phyloP scores from a whole-genome alignment of 257 asterid genomes.

The Solanum arcanum region DNA sequence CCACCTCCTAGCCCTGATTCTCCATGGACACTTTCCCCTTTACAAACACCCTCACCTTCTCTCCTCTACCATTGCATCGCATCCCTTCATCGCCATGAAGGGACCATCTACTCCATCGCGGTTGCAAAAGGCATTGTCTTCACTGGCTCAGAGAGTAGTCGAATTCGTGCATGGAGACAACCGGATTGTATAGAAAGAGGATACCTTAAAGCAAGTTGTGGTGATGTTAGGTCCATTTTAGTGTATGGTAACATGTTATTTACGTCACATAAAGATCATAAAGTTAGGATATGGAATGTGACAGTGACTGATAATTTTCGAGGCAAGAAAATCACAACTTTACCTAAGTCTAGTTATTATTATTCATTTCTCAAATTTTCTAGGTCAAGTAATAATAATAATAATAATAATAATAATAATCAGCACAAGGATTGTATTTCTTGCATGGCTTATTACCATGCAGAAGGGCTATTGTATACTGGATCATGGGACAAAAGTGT shows the following conservation, averaged over 20 bases:
- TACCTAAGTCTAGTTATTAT: slow-evolving; percentile 31
- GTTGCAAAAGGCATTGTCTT: slow-evolving; percentile 52
- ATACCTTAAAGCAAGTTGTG: slow-evolving; percentile 25
- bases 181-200: slow-evolving; percentile 83
- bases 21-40: slow-evolving; percentile 92
- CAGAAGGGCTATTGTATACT: slow-evolving; percentile 71
- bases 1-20: slow-evolving; percentile 68
- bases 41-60: slow-evolving; percentile 67
- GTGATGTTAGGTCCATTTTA: slow-evolving; percentile 51
- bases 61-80: slow-evolving; percentile 82
- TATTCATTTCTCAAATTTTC: slow-evolving; percentile 17
- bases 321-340: slow-evolving; percentile 32
- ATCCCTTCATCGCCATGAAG: slow-evolving; percentile 82
- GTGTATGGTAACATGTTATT: slow-evolving; percentile 55
- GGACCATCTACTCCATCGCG: slow-evolving; percentile 60
- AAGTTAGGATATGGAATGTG: slow-evolving; percentile 48
- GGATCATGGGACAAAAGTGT: slow-evolving; percentile 71
- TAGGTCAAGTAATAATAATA: not conserved
- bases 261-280: slow-evolving; percentile 57
- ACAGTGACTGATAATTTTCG: slow-evolving; percentile 27
- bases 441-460: slow-evolving; percentile 81
- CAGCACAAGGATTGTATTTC: slow-evolving; percentile 53
- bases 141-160: slow-evolving; percentile 67
- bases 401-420: not conserved
- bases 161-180: slow-evolving; percentile 78